phyloP scores from a whole-genome alignment of 202 grass and related monocot genomes.

The Panicum hallii region DNA sequence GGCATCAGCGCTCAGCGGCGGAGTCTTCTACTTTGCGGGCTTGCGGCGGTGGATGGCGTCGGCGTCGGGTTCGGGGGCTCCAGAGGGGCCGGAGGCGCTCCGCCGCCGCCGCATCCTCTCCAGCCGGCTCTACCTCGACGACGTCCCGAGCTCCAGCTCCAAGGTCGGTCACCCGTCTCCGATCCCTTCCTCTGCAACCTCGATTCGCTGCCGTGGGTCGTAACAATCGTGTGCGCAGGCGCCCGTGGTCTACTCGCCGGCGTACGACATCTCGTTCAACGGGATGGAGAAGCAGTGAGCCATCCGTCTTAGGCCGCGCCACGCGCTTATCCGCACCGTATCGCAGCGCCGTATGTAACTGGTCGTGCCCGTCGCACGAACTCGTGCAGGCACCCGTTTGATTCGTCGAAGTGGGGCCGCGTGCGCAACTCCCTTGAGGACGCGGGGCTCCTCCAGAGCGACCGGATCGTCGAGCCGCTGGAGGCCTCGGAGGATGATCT shows the following conservation, averaged over 20 bases:
- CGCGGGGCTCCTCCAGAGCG: constrained; percentile 46
- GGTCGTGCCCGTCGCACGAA: not conserved
- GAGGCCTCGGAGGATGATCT: constrained; percentile 72
- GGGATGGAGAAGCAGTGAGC: constrained; percentile 78
- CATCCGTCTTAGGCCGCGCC: not conserved
- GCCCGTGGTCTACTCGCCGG: constrained; percentile 61
- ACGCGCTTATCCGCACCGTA: not conserved
- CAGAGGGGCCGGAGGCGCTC: constrained; percentile 17
- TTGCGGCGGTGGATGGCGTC: constrained; percentile 11
- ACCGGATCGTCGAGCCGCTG: constrained; percentile 50
- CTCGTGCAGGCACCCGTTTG: constrained; percentile 68
- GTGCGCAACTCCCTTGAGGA: constrained; percentile 61
- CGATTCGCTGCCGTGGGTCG: not conserved
- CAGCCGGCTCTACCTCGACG: constrained; percentile 67
- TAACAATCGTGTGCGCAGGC: constrained; percentile 34
- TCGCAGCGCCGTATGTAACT: not conserved
- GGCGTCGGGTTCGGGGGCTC: not conserved
- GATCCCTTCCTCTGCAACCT: not conserved
- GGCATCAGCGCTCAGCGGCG: not conserved
- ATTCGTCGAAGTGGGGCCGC: constrained; percentile 75
- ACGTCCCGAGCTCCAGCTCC: constrained; percentile 40
- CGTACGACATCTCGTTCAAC: constrained; percentile 65
- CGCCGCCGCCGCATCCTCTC: constrained; percentile 51
- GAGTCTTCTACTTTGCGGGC: not conserved
- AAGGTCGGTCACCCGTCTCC: constrained; percentile 44